Base-by-base conservation (phyloP, 345 rosid species). In the Combretum micranthum region DNA sequence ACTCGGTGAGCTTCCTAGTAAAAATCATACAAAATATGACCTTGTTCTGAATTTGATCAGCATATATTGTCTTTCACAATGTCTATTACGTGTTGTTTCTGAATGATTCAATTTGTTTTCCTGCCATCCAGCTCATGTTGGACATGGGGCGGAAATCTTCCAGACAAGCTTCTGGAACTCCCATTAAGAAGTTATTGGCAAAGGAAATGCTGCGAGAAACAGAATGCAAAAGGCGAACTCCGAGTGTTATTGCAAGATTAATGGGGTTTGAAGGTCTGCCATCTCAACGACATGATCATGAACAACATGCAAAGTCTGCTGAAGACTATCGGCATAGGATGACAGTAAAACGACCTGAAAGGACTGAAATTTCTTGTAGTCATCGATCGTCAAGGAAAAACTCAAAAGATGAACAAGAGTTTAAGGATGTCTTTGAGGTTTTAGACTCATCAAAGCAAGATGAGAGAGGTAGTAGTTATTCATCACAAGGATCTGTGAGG, bases 261-360 rank as follows among this genome's bases (percentile, higher is more conserved):
- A 94, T 90, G 99, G 99, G 99, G 67, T 83, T 94, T 39, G 97
- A 94, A 52, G 93, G 83, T 42, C 55, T 86, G 72, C 96, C 97
- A 13, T 69, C 83, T 71, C 78, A 62, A 62, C 83, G 68, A 61
- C 67, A 74, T 63, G 62, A 75, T 51, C 73, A 66, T 17, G 84
- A 70, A 10, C 82, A 65, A 50, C 80, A 68, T 15, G 80, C 64
- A 53, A 78, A 77, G 66, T 64, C 68, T 39, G 18, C 42, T 1
- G 83, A 78, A 65, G 74, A 64, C 62, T 63, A 53, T 49, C 72
- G 62, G 47, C 64, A 52, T 16, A 65, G 59, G 61, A 52, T 55
- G 44, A 63, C 67, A 16, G 42, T 67, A 22, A 76, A 72, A 22
- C 75, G 53, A 56, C 56, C 69, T 62, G 73, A 69, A 59, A 79